phyloP scores from a whole-genome alignment of 441 rosid genomes.

The California macrophylla region DNA sequence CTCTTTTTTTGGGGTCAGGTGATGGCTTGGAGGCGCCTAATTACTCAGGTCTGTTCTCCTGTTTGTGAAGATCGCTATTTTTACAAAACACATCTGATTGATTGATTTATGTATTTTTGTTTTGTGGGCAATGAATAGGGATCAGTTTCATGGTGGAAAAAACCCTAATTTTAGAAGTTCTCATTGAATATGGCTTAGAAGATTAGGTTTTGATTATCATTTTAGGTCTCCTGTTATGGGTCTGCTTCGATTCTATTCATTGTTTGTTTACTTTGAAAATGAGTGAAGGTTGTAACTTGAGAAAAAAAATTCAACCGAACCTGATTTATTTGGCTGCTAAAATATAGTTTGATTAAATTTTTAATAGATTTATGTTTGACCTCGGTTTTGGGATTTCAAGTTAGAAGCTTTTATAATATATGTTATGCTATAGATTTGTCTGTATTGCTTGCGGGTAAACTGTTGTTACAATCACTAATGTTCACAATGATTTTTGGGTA shows the following conservation, averaged over 20 bases:
- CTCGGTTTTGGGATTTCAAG: too few species aligned
- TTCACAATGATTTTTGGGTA: too few species aligned
- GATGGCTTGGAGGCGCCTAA: constrained; percentile 85
- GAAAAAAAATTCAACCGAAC: background rate
- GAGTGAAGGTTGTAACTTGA: background rate
- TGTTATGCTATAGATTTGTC: background rate
- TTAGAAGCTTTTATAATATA: too few species aligned
- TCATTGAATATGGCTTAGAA: background rate
- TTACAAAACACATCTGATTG: background rate
- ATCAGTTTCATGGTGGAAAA: background rate
- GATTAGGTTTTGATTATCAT: background rate
- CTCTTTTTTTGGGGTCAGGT: constrained; percentile 10
- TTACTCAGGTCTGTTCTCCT: constrained; percentile 44
- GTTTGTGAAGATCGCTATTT: background rate
- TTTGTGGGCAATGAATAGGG: background rate
- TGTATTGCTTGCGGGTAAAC: background rate
- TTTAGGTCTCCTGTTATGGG: background rate
- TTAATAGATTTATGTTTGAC: too few species aligned
- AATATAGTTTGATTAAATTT: too few species aligned
- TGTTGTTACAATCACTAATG: too few species aligned
- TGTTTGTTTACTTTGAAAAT: background rate
- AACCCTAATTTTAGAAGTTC: background rate
- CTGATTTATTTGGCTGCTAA: too few species aligned
- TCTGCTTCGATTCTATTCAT: background rate
- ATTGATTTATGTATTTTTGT: background rate